phyloP scores from a whole-genome alignment of 2,329 filamentous ascomycete genomes.

The Plectosphaerella cucumerina region DNA sequence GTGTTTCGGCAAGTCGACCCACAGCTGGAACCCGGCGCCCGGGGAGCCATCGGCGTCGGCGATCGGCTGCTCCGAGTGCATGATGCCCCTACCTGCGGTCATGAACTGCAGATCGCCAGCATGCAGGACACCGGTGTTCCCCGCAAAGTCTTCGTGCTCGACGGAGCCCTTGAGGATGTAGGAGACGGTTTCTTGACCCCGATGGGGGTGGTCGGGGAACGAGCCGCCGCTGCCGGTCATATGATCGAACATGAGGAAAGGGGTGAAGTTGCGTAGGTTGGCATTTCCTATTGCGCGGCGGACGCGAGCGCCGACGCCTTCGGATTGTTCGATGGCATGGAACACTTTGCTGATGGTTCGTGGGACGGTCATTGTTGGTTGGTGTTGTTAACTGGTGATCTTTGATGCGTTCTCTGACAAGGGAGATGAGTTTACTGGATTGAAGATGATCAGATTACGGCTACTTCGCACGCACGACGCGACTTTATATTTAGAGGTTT shows the following conservation, averaged over 20 bases:
- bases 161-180: constrained; percentile 80
- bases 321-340: constrained; percentile 77
- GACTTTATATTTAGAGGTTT: no score
- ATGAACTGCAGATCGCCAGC: constrained; percentile 96
- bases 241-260: constrained; percentile 95
- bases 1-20: constrained; percentile 82
- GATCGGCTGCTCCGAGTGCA: constrained; percentile 92
- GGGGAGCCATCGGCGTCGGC: constrained; percentile 69
- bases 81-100: constrained; percentile 87
- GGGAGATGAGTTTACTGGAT: no score
- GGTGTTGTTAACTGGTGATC: no score
- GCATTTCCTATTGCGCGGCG: constrained; percentile 83
- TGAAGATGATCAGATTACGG: no score
- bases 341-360: constrained; percentile 80
- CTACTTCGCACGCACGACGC: no score
- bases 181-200: constrained; percentile 84
- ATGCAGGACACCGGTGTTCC: constrained; percentile 77
- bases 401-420: no score
- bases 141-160: constrained; percentile 90
- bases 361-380: constrained; percentile 66
- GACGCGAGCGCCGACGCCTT: constrained; percentile 84
- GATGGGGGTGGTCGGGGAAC: constrained; percentile 82
- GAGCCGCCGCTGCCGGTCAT: constrained; percentile 80
- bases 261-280: constrained; percentile 77
- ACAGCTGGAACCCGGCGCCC: constrained; percentile 87